Conservation (phyloP, 2,329 filamentous ascomycete genomes). For the Cadophora luteo-olivacea region DNA sequence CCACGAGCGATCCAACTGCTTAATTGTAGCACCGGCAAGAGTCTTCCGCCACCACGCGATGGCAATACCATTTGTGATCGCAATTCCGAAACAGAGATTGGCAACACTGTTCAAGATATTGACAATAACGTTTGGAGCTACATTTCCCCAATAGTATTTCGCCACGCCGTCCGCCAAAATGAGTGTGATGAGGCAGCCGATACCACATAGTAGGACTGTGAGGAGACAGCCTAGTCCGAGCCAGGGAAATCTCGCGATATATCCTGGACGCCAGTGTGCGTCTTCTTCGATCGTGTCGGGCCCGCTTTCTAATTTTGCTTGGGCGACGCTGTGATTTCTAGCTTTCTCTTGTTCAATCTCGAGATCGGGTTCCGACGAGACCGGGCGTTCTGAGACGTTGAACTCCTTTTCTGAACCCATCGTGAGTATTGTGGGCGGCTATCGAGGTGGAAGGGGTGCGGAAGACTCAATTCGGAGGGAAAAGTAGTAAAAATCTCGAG, state of each 20-base stretch:
- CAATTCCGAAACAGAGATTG: slow-evolving; percentile 2
- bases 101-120: slow-evolving; percentile 15
- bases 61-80: slow-evolving; percentile 14
- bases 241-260: slow-evolving; percentile 12
- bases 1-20: slow-evolving; percentile 7
- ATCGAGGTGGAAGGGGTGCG: neutral
- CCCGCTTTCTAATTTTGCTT: slow-evolving; percentile 2
- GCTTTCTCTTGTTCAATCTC: neutral
- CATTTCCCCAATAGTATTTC: slow-evolving; percentile 6
- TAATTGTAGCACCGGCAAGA: neutral
- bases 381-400: slow-evolving; percentile 3
- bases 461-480: neutral
- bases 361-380: slow-evolving; percentile 1
- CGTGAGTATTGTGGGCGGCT: neutral
- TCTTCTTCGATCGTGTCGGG: neutral
- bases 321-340: neutral
- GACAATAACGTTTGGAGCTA: slow-evolving; percentile 13
- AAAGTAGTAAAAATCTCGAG: neutral
- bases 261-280: slow-evolving; percentile 7
- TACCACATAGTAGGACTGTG: slow-evolving; percentile 6
- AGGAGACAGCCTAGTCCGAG: slow-evolving; percentile 5
- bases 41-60: slow-evolving; percentile 13
- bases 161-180: neutral
- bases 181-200: slow-evolving; percentile 15
- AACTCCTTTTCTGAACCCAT: slow-evolving; percentile 11